Evolutionary conservation across 2,329 filamentous ascomycete species (phyloP).

Genomic region (Remersonia thermophila): DNA sequence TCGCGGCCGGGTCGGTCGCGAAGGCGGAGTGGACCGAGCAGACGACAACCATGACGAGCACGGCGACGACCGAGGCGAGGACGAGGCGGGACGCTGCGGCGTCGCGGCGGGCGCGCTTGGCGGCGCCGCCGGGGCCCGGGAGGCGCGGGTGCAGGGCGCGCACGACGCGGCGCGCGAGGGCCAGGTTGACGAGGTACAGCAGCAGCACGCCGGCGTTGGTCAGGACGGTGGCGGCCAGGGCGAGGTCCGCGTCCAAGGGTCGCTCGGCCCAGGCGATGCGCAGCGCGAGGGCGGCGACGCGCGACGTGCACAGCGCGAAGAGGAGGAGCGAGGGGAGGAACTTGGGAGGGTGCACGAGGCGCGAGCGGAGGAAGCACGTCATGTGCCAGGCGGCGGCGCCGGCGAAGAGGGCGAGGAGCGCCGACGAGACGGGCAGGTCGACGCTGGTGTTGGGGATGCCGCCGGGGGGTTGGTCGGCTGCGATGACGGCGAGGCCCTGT

Average conservation of each 20-base stretch:
- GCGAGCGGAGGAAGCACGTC: constrained; percentile 42
- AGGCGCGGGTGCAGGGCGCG: constrained; percentile 57
- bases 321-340: constrained; percentile 46
- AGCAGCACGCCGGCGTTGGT: constrained; percentile 62
- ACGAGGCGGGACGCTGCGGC: constrained; percentile 22
- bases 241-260: constrained; percentile 28
- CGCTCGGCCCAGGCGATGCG: constrained; percentile 41
- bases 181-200: constrained; percentile 64
- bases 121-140: constrained; percentile 37
- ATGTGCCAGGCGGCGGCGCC: constrained; percentile 42
- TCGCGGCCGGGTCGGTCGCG: constrained; percentile 42
- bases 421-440: constrained; percentile 52
- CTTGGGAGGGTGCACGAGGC: constrained; percentile 34
- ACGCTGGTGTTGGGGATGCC: constrained; percentile 42
- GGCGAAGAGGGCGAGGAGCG: constrained; percentile 50
- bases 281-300: constrained; percentile 37
- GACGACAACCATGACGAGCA: constrained; percentile 15
- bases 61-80: constrained; percentile 33
- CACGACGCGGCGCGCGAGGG: constrained; percentile 63
- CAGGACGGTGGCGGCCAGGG: constrained; percentile 54
- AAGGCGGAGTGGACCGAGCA: constrained; percentile 56
- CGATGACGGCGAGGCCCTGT: not conserved
- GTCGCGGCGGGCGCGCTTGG: constrained; percentile 33
- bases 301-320: constrained; percentile 46
- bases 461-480: constrained; percentile 36